Conservation (phyloP, 2,329 filamentous ascomycete species). For the Aspergillus oerlinghausenensis region DNA sequence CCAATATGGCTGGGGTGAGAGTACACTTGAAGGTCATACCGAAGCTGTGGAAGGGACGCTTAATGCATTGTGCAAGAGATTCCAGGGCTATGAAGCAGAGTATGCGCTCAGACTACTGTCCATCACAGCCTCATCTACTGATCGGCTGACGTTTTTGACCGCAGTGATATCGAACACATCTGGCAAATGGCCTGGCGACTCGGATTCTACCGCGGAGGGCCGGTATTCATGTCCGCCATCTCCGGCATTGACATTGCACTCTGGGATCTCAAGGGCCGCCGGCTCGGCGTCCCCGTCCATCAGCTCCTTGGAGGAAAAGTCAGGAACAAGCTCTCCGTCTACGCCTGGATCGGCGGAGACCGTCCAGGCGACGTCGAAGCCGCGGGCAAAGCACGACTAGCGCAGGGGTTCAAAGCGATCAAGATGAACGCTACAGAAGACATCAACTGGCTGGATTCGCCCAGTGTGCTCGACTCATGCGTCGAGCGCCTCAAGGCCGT, state of each 20-base stretch:
- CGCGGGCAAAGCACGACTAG: constrained; percentile 50
- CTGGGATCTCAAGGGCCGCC: constrained; percentile 70
- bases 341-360: constrained; percentile 75
- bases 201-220: constrained; percentile 72
- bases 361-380: constrained; percentile 61
- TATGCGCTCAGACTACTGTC: constrained; percentile 31
- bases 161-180: constrained; percentile 71
- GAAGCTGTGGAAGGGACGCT: constrained; percentile 69
- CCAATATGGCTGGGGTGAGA: constrained; percentile 68
- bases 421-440: constrained; percentile 81
- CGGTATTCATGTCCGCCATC: constrained; percentile 75
- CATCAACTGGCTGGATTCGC: constrained; percentile 71
- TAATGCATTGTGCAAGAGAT: constrained; percentile 59
- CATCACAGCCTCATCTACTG: background rate
- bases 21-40: constrained; percentile 68
- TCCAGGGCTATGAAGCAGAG: constrained; percentile 67
- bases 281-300: constrained; percentile 64
- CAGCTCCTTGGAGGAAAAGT: constrained; percentile 71
- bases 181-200: constrained; percentile 70
- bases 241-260: constrained; percentile 74
- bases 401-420: constrained; percentile 42
- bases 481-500: constrained; percentile 66
- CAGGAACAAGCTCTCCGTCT: constrained; percentile 64
- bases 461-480: constrained; percentile 56
- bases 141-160: constrained; percentile 1